Conservation (phyloP, 2,329 filamentous ascomycete genomes). For the Bipolaris oryzae region DNA sequence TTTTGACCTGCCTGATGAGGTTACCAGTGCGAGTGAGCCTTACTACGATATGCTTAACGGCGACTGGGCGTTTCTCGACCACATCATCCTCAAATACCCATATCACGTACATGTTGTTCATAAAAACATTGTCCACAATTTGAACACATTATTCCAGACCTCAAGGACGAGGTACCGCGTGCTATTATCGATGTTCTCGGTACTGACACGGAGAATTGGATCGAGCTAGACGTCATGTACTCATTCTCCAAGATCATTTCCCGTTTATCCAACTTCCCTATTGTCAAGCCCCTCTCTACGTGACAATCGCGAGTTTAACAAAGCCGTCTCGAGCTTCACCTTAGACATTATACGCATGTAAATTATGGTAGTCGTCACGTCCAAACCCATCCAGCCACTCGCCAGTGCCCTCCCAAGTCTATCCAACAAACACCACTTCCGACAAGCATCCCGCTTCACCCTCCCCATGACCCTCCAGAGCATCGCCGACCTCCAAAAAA, state of each 20-base stretch:
- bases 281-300: constrained; percentile 55
- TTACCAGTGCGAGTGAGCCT: constrained; percentile 46
- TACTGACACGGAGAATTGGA: constrained; percentile 46
- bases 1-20: constrained; percentile 50
- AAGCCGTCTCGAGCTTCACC: constrained; percentile 58
- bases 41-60: constrained; percentile 50
- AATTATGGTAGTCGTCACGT: constrained; percentile 54
- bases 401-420: constrained; percentile 55
- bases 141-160: constrained; percentile 47
- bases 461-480: constrained; percentile 59
- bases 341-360: constrained; percentile 52
- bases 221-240: constrained; percentile 44
- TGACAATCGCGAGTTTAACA: constrained; percentile 55
- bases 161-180: constrained; percentile 47
- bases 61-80: constrained; percentile 48
- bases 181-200: constrained; percentile 47
- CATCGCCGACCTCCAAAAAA: constrained; percentile 54
- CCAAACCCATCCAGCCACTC: constrained; percentile 57
- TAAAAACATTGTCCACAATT: constrained; percentile 49
- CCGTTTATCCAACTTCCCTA: constrained; percentile 52
- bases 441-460: constrained; percentile 51
- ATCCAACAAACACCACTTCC: constrained; percentile 57
- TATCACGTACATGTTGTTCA: constrained; percentile 53
- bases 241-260: constrained; percentile 50
- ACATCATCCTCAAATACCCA: constrained; percentile 44